Base-by-base conservation (phyloP, 495 filamentous ascomycete species). In the Trichoderma orchidacearum region DNA sequence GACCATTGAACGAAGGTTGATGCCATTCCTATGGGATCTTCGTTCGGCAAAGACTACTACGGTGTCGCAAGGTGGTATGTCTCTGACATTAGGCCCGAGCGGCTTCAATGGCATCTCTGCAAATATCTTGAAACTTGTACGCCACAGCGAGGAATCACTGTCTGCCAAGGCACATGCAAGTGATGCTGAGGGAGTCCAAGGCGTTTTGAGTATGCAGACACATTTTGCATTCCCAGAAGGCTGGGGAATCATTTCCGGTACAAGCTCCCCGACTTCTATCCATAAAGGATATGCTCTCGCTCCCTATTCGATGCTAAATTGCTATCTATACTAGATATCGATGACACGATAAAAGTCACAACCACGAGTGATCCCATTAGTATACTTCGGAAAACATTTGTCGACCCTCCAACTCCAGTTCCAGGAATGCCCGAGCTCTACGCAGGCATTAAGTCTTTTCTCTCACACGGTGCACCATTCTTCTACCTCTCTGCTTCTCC, bases 401-500 rank as follows among this genome's bases (percentile, higher is more conserved):
- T 84, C 38, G 83, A 89, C n/a, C 72, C 81, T 18, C 85, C 89
- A 0, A 69, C 78, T 51, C 81, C 89, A 2, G 81, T 91, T 15
- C 55, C 72, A 0, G 90, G 86, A 27, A 96, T 96, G 90, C 86
- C 90, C 0, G 81, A 89, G 62, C 73, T 96, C 2, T 97, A 97
- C 69, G 61, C 63, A 21, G 70, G 81, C 55, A 75, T 93, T 28
- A 72, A 82, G 51, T 66, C 70, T 11, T 60, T 78, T 54, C 61
- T 75, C 23, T 75, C 86, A 3, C 57, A 76, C 3, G 66, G 70
- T 2, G 85, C 92, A 9, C 77, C 87, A 1, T 96, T 85, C 80
- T 95, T 93, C 70, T 97, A 97, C 70, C 80, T 97, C 52, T 94
- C 89, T 4, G 92, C 92, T 1, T 95, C 89, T 2, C 92, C 92